Evolutionary conservation across 1,139 yeast genomes (phyloP).

Genomic region (Scheffersomyces lignicola): DNA sequence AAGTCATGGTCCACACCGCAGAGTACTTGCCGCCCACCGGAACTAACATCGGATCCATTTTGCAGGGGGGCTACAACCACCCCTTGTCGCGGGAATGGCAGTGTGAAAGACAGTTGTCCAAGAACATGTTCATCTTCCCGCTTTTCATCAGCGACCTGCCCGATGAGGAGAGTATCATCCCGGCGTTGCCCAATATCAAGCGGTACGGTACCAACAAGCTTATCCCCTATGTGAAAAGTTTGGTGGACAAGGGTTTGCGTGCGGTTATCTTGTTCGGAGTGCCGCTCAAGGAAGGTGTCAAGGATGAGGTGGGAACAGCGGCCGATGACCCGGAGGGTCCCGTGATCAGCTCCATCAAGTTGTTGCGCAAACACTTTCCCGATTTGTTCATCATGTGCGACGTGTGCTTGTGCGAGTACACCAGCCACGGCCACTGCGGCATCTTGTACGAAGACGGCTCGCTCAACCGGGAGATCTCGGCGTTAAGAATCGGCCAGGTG

Average conservation of each 20-base stretch:
- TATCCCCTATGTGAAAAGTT: conserved; percentile 64
- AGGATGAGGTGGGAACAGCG: conserved; percentile 80
- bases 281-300: conserved; percentile 68
- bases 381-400: conserved; percentile 87
- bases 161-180: conserved; percentile 75
- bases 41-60: conserved; percentile 70
- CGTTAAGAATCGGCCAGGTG: conserved; percentile 85
- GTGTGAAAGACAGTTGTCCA: conserved; percentile 74
- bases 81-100: conserved; percentile 93
- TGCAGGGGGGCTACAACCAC: conserved; percentile 94
- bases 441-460: conserved; percentile 82
- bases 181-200: conserved; percentile 83
- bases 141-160: conserved; percentile 79
- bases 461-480: conserved; percentile 73
- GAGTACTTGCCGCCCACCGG: conserved; percentile 59
- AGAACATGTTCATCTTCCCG: conserved; percentile 92
- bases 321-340: conserved; percentile 99
- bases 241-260: conserved; percentile 78
- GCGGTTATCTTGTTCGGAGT: conserved; percentile 94
- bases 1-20: conserved; percentile 59
- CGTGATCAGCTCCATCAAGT: conserved; percentile 75
- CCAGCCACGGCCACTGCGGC: conserved; percentile 97
- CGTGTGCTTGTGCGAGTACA: conserved; percentile 95
- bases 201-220: conserved; percentile 83
- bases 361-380: conserved; percentile 67